These are phyloP conservation scores for Silene uniflora DNA, from an alignment of 148 eudicot genomes.

Conservation along the genomic window DNA sequence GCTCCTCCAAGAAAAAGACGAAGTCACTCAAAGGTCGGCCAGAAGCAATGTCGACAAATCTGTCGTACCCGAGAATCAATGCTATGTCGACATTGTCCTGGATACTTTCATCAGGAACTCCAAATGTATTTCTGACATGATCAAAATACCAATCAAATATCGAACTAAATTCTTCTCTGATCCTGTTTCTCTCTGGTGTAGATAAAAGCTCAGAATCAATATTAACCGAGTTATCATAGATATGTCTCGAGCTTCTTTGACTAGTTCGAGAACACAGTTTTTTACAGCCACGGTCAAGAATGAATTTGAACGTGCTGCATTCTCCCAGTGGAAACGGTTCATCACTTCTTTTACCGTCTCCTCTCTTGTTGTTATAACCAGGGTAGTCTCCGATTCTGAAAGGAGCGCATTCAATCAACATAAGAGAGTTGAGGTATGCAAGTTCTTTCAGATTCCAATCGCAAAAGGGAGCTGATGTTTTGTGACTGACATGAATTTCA, in stretches of 20 bases:
- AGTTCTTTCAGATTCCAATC: constrained; percentile 49
- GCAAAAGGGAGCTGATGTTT: constrained; percentile 40
- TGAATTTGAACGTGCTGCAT: constrained; percentile 51
- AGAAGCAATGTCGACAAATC: constrained; percentile 23
- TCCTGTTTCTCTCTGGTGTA: background rate
- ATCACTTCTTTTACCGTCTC: constrained; percentile 38
- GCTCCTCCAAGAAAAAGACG: constrained; percentile 30
- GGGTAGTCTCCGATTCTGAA: constrained; percentile 51
- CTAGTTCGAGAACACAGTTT: background rate
- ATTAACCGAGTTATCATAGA: background rate
- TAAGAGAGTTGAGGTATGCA: constrained; percentile 30
- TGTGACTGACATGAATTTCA: constrained; percentile 64
- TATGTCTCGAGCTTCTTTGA: too few species aligned
- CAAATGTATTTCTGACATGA: constrained; percentile 26
- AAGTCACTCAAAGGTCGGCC: constrained; percentile 27
- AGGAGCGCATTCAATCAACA: constrained; percentile 23
- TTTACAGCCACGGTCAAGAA: constrained; percentile 2
- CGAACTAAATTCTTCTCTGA: constrained; percentile 23
- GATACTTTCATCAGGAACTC: constrained; percentile 25
- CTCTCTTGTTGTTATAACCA: constrained; percentile 69
- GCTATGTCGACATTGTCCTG: constrained; percentile 17
- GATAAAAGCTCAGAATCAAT: background rate
- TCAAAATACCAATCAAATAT: constrained; percentile 33
- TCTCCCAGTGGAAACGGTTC: constrained; percentile 50
- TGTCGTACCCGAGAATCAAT: constrained; percentile 28